Evolutionary conservation across 768 basidiomycete genomes (phyloP).

Genomic region (Suillus subaureus): DNA sequence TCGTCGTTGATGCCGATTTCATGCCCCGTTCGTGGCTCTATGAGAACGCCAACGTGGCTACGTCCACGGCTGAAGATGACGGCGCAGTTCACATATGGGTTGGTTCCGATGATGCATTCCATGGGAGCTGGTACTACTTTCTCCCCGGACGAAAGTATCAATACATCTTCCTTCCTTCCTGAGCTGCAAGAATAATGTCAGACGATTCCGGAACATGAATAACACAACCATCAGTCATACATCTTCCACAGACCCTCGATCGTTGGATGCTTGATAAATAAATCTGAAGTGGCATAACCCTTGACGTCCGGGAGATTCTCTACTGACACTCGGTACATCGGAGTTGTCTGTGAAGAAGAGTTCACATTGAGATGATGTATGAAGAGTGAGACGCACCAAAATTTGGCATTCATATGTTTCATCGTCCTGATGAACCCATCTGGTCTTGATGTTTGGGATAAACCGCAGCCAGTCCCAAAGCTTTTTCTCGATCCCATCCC

Average conservation of each 20-base stretch:
- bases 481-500: constrained; percentile 14
- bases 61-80: constrained; percentile 39
- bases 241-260: constrained; percentile 43
- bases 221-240: constrained; percentile 8
- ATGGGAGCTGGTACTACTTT: constrained; percentile 26
- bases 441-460: constrained; percentile 18
- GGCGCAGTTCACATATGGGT: constrained; percentile 21
- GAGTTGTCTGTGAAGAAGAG: constrained; percentile 7
- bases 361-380: not conserved
- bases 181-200: constrained; percentile 1
- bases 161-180: constrained; percentile 41
- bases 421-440: constrained; percentile 36
- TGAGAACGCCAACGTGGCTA: constrained; percentile 33
- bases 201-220: too few relatives aligned
- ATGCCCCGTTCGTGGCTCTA: constrained; percentile 25
- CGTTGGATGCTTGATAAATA: constrained; percentile 47
- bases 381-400: constrained; percentile 29
- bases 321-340: constrained; percentile 10
- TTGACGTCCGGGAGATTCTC: constrained; percentile 41
- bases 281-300: constrained; percentile 46
- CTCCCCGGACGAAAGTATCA: constrained; percentile 27
- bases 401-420: constrained; percentile 40
- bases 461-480: constrained; percentile 42
- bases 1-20: constrained; percentile 24
- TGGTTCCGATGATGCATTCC: constrained; percentile 29